Base-by-base conservation (phyloP, 345 rosid species). In the Eucalyptus pauciflora region DNA sequence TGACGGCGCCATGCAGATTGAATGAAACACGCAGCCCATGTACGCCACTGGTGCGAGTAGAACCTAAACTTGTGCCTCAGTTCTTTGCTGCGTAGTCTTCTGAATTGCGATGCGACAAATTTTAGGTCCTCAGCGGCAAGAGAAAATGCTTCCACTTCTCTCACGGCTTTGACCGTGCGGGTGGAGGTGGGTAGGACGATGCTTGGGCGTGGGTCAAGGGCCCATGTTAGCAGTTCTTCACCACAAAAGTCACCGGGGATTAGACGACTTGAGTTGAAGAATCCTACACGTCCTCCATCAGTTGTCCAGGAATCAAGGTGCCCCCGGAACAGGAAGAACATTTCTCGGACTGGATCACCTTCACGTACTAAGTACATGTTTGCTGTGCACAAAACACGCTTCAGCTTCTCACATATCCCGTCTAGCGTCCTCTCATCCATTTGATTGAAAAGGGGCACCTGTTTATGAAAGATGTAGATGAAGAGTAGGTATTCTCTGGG, bases 321-420 rank as follows among this genome's bases (percentile, higher is more conserved):
- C 12, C 93, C 93, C 10, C 93, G 51, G 87, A 90, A 88, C 45
- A 92, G 88, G 92, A 92, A 92, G 64, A 92, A 71, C 93, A 92
- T 90, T 69, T 90, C 90, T 45, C 18, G 71, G 15, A 92, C 93
- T 2, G 90, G 93, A 85, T 92, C 92, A 24, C 92, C 92, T 86
- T 92, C 93, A 9, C 91, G 89, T 12, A 88, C 58, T 0, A 90
- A 52, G 85, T 51, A 88, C 48, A 85, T 89, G 29, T 86, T 88
- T 13, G 86, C 29, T 10, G 91, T 88, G 79, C 54, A 85, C 79
- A 92, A 67, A 7, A 67, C 86, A 18, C 92, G 88, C 45, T 87
- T 89, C 29, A 92, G 89, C 87, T 91, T 58, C 87, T 90, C 92
- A 41, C 92, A 92, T 86, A 92, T 90, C 1, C 88, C 92, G 11